Conservation (phyloP, 176 grass and related monocot species). For the Lolium perenne region DNA sequence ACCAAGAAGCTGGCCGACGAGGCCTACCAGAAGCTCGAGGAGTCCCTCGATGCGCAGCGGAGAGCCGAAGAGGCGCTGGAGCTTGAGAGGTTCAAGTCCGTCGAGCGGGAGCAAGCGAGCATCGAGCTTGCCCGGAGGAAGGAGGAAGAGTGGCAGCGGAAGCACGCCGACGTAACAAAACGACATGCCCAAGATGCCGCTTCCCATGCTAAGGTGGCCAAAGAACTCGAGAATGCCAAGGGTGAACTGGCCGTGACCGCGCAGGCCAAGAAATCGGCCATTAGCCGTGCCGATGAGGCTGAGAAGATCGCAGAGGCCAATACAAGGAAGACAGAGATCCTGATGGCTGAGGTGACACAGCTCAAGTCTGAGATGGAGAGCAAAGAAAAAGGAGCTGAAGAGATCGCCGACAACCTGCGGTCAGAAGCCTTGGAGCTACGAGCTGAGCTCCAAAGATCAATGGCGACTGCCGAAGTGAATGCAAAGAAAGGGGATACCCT, state of each 20-base stretch:
- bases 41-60: constrained; percentile 53
- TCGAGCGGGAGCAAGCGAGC: constrained; percentile 68
- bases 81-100: constrained; percentile 70
- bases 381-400: constrained; percentile 43
- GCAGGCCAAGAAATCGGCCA: constrained; percentile 49
- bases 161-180: constrained; percentile 46
- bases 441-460: constrained; percentile 60
- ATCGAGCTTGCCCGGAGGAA: constrained; percentile 51
- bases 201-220: constrained; percentile 42
- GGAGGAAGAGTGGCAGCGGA: constrained; percentile 66
- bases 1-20: constrained; percentile 52
- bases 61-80: constrained; percentile 71
- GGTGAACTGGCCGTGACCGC: constrained; percentile 53
- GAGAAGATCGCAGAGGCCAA: constrained; percentile 49
- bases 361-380: constrained; percentile 38
- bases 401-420: not conserved
- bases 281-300: constrained; percentile 49
- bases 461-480: constrained; percentile 43
- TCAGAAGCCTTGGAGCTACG: not conserved
- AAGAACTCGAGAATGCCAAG: constrained; percentile 63
- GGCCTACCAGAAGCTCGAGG: constrained; percentile 56
- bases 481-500: constrained; percentile 46
- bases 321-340: constrained; percentile 45
- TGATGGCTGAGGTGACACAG: constrained; percentile 48
- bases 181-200: constrained; percentile 63